Evolutionary conservation across 768 basidiomycete species (phyloP).

Genomic region (Kwoniella sp.): DNA sequence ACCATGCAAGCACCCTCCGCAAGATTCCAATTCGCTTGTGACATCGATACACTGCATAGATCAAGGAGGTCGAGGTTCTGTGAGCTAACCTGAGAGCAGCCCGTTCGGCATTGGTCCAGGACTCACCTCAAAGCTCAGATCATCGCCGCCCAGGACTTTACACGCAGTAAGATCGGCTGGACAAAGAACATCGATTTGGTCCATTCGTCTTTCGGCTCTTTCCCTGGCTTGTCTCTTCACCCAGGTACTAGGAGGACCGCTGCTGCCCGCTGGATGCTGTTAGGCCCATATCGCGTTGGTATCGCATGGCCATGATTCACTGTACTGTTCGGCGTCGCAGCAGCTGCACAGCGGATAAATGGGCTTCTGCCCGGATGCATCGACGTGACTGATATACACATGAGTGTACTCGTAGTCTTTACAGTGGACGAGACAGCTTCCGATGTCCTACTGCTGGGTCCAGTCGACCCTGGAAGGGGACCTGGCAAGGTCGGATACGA

Average conservation of each 20-base stretch:
- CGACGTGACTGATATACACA: background rate
- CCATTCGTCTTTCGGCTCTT: background rate
- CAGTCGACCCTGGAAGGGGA: too few species aligned
- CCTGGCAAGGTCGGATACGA: too few species aligned
- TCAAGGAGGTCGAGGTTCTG: too few species aligned
- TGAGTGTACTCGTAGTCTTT: background rate
- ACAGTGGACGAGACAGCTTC: slow-evolving; percentile 1
- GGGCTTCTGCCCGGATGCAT: background rate
- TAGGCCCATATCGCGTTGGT: background rate
- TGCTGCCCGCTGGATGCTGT: slow-evolving; percentile 2
- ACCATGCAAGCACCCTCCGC: slow-evolving; percentile 11
- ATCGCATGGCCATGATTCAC: too few species aligned
- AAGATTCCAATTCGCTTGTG: slow-evolving; percentile 7
- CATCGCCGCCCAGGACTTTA: background rate
- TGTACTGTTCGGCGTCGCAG: background rate
- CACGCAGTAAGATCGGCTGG: slow-evolving; percentile 3
- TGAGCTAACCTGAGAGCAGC: too few species aligned
- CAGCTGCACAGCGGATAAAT: background rate
- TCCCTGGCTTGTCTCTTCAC: background rate
- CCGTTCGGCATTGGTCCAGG: too few species aligned
- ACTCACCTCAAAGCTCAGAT: slow-evolving; percentile 10
- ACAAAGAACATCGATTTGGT: background rate
- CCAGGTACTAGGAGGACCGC: background rate
- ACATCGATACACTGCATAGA: slow-evolving; percentile 8
- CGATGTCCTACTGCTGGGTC: too few species aligned